Evolutionary conservation across 805 yeast species (phyloP).

Genomic region (Yamadazyma phyllophila): DNA sequence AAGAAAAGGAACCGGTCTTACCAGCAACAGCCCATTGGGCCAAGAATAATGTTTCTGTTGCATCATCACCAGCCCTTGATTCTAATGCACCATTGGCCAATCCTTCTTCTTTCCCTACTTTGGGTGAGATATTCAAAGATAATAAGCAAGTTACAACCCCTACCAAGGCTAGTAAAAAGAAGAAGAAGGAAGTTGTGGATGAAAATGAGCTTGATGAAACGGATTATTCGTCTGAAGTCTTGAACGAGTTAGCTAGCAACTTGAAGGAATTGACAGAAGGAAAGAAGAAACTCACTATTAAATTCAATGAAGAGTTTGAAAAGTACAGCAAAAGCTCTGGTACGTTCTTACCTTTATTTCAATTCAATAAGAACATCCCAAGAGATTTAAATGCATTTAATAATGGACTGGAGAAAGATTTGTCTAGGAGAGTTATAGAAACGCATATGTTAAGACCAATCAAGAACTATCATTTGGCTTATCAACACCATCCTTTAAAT

Average conservation of each 20-base stretch:
- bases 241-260: conserved; percentile 46
- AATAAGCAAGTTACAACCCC: conserved; percentile 32
- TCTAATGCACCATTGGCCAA: conserved; percentile 40
- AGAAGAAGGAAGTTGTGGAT: conserved; percentile 40
- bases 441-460: conserved; percentile 39
- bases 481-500: conserved; percentile 41
- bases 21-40: conserved; percentile 76
- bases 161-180: conserved; percentile 20
- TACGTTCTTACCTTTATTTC: conserved; percentile 45
- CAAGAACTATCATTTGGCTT: conserved; percentile 45
- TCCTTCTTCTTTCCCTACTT: conserved; percentile 58
- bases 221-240: conserved; percentile 43
- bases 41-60: conserved; percentile 20
- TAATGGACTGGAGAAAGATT: conserved; percentile 33
- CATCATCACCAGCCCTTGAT: conserved; percentile 37
- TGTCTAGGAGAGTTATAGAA: conserved; percentile 42
- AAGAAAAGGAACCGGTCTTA: conserved; percentile 35
- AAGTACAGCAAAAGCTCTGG: conserved; percentile 13
- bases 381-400: conserved; percentile 25
- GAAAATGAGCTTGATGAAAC: conserved; percentile 47
- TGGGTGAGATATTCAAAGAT: conserved; percentile 46
- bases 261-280: conserved; percentile 37
- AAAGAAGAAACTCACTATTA: conserved; percentile 39
- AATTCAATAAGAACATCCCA: conserved; percentile 38
- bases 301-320: conserved; percentile 24